Evolutionary conservation across 129 eudicot genomes (phyloP), one percentile per base, ranked within the genome.

Genomic region (Pittosporum tobira): DNA sequence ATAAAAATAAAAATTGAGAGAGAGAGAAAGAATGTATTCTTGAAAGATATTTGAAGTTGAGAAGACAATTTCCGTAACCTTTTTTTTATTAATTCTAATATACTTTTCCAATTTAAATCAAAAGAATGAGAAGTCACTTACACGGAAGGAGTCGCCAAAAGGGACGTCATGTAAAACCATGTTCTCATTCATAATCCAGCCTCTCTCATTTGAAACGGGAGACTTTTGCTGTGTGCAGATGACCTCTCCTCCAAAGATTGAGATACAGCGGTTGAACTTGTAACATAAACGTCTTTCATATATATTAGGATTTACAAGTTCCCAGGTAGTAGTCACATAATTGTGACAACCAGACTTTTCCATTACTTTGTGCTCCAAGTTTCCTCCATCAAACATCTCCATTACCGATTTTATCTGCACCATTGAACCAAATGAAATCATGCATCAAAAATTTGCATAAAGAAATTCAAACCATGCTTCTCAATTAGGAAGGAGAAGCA

Each of bases 161-260:
- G 95, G 98, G 69, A 86, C 88, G 23, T 76, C 85, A 28, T 83
- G 94, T 0, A 86, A 75, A 24, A 73, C 63, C 94, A 83, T 82
- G 15, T 59, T 62, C 80, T 90, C 95, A 2, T 71, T 78, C 31
- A 90, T 62, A 2, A 75, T 62, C 94, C 98, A 86, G 40, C 94
- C 89, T 46, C 63, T 59, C 25, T 52, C 76, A 15, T 74, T 47
- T 0, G 57, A 50, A 37, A 37, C 48, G 27, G 72, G 76, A 13
- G 59, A 63, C 73, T 80, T 86, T 26, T 74, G 88, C 34, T 90
- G 98, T 0, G 77, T 83, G 79, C 89, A 76, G 3, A 73, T 75
- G 11, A 90, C 94, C 23, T 86, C 98, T n/a, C 95, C 98, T 42
- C 98, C 98, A 64, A 90, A 90, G 63, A 75, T 59, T 8, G 98